phyloP scores from a whole-genome alignment of 768 basidiomycete genomes.

The Steccherinum ochraceum region DNA sequence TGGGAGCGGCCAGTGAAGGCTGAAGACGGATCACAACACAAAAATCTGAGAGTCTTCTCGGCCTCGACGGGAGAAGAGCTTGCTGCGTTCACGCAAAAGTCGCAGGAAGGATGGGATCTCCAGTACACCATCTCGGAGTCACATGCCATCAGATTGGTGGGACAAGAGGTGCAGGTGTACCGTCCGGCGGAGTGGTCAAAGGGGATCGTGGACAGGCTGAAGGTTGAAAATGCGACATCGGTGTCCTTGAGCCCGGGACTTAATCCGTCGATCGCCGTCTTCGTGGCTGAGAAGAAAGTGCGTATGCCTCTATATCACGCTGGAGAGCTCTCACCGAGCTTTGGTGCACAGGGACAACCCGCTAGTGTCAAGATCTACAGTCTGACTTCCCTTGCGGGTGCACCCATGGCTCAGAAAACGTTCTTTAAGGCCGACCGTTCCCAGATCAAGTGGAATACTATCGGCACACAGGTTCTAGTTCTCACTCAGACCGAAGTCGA shows the following conservation, averaged over 20 bases:
- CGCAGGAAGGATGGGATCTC: slow-evolving; percentile 85
- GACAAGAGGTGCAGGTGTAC: slow-evolving; percentile 79
- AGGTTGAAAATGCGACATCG: slow-evolving; percentile 75
- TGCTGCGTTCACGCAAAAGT: slow-evolving; percentile 82
- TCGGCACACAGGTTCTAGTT: slow-evolving; percentile 88
- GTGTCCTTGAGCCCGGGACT: slow-evolving; percentile 76
- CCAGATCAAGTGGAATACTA: slow-evolving; percentile 92
- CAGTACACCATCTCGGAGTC: slow-evolving; percentile 90
- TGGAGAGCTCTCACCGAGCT: background rate
- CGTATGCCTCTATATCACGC: slow-evolving; percentile 11
- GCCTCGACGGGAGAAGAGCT: slow-evolving; percentile 83
- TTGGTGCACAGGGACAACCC: slow-evolving; percentile 61
- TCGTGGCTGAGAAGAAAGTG: slow-evolving; percentile 91
- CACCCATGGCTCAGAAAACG: slow-evolving; percentile 82
- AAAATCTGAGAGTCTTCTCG: slow-evolving; percentile 90
- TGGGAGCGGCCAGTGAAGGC: slow-evolving; percentile 94
- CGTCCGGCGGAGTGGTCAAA: slow-evolving; percentile 74
- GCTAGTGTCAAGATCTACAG: slow-evolving; percentile 83
- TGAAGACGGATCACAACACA: slow-evolving; percentile 87
- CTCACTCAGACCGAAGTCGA: slow-evolving; percentile 96
- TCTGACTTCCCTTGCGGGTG: slow-evolving; percentile 49
- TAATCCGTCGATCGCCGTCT: slow-evolving; percentile 87
- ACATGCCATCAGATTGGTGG: slow-evolving; percentile 75
- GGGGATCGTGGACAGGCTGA: slow-evolving; percentile 76
- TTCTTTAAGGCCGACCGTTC: slow-evolving; percentile 96